A percentile compares a stretch with the other conserved stretches of the same genome.
These are phyloP conservation scores for Aspergillus luchuensis DNA, from an alignment of 2,329 filamentous ascomycete species.

Conservation along the genomic window DNA sequence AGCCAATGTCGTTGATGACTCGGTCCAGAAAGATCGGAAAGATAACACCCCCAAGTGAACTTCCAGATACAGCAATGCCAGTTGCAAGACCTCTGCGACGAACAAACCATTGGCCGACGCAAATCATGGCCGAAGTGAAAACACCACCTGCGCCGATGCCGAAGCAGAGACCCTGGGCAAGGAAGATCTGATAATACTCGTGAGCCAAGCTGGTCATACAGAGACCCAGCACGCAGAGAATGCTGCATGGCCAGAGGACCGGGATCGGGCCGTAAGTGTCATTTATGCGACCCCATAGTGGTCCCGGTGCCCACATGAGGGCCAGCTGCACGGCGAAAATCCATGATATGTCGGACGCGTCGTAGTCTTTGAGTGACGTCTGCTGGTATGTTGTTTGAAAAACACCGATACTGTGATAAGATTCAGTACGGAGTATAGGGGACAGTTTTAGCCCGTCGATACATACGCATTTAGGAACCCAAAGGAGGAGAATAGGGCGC, in stretches of 20 bases:
- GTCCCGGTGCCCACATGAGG: conserved; percentile 37
- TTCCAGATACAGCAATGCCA: conserved; percentile 16
- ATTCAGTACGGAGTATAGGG: neutral
- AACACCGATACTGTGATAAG: conserved; percentile 37
- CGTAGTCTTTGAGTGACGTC: conserved; percentile 43
- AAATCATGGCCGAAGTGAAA: conserved; percentile 18
- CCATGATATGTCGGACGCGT: conserved; percentile 47
- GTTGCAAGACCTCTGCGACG: conserved; percentile 17
- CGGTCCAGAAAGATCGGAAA: conserved; percentile 27
- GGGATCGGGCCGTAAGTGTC: conserved; percentile 18
- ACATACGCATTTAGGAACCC: conserved; percentile 8
- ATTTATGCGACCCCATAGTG: conserved; percentile 21
- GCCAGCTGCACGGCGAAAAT: conserved; percentile 50
- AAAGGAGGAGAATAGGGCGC: conserved; percentile 19
- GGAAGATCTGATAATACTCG: conserved; percentile 21
- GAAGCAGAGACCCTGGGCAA: conserved; percentile 21
- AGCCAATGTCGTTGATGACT: conserved; percentile 20
- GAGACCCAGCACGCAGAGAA: conserved; percentile 17
- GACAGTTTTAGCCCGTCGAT: neutral
- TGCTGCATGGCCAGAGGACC: conserved; percentile 17
- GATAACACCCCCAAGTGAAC: conserved; percentile 25
- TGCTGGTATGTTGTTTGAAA: conserved; percentile 51
- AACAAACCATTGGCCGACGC: conserved; percentile 24
- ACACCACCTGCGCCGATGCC: conserved; percentile 21
- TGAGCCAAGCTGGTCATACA: conserved; percentile 21